Conservation (phyloP, 805 yeast species). For the Myxozyma geophila region DNA sequence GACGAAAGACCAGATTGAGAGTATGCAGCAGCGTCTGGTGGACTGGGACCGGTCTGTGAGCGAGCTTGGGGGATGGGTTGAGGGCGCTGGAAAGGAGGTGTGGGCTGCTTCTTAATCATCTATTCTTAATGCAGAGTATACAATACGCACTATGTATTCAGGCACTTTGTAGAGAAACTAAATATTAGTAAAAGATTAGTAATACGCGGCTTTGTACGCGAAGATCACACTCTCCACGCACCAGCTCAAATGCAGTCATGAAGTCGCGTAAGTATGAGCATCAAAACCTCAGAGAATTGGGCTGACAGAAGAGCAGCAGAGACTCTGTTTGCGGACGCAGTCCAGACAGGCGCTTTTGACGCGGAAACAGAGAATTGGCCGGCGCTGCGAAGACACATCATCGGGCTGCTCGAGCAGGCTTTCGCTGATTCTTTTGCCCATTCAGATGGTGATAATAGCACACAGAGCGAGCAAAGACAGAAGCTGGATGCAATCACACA, state of each 20-base stretch:
- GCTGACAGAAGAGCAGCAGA: not conserved
- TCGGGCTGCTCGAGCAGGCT: not conserved
- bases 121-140: too few relatives aligned
- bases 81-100: constrained; percentile 58
- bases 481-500: not conserved
- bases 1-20: constrained; percentile 75
- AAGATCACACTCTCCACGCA: not conserved
- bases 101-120: constrained; percentile 32
- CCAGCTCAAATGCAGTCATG: not conserved
- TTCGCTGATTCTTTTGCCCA: not conserved
- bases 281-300: not conserved
- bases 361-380: constrained; percentile 1
- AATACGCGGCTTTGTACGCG: not conserved
- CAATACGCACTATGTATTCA: not conserved
- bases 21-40: constrained; percentile 72
- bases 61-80: constrained; percentile 64
- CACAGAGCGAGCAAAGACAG: constrained; percentile 1
- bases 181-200: not conserved
- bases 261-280: constrained; percentile 4
- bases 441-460: not conserved
- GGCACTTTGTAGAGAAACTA: not conserved
- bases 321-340: constrained; percentile 3
- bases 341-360: constrained; percentile 3
- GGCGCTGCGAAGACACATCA: not conserved
- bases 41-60: constrained; percentile 81